phyloP scores from a whole-genome alignment of 2,329 filamentous ascomycete genomes.

The Reticulascus tulasneorum region DNA sequence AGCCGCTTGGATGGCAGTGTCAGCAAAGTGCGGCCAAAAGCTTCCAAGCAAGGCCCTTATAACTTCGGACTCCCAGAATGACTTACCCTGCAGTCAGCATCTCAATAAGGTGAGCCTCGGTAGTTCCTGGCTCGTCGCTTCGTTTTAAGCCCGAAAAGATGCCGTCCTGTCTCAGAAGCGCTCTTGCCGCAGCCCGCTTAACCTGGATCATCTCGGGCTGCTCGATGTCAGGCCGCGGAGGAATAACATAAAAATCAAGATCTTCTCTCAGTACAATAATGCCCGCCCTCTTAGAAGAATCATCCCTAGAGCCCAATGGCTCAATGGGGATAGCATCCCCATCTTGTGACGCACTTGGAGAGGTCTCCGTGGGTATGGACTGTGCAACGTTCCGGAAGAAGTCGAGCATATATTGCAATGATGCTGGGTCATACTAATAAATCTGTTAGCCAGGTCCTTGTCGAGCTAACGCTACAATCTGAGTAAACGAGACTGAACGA shows the following conservation, averaged over 20 bases:
- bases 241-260: slow-evolving; percentile 95
- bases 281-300: slow-evolving; percentile 84
- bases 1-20: slow-evolving; percentile 60
- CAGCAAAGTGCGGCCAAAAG: slow-evolving; percentile 9
- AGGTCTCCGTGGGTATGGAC: slow-evolving; percentile 78
- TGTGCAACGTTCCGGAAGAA: slow-evolving; percentile 96
- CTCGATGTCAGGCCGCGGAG: slow-evolving; percentile 77
- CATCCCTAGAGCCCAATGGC: slow-evolving; percentile 64
- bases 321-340: slow-evolving; percentile 63
- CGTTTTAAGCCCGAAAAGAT: slow-evolving; percentile 95
- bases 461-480: not conserved
- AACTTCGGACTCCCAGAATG: not conserved
- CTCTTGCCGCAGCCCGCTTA: slow-evolving; percentile 84
- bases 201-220: slow-evolving; percentile 92
- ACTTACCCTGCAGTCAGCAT: slow-evolving; percentile 97
- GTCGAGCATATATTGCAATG: slow-evolving; percentile 97
- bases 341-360: slow-evolving; percentile 62
- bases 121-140: slow-evolving; percentile 93
- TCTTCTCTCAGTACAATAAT: slow-evolving; percentile 97
- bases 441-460: slow-evolving; percentile 8
- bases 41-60: not conserved
- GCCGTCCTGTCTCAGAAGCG: slow-evolving; percentile 83
- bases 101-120: slow-evolving; percentile 96
- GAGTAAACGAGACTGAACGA: slow-evolving; percentile 38
- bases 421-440: slow-evolving; percentile 87